phyloP scores from a whole-genome alignment of 495 filamentous ascomycete species.

The Pseudomonodictys pantanalensis region DNA sequence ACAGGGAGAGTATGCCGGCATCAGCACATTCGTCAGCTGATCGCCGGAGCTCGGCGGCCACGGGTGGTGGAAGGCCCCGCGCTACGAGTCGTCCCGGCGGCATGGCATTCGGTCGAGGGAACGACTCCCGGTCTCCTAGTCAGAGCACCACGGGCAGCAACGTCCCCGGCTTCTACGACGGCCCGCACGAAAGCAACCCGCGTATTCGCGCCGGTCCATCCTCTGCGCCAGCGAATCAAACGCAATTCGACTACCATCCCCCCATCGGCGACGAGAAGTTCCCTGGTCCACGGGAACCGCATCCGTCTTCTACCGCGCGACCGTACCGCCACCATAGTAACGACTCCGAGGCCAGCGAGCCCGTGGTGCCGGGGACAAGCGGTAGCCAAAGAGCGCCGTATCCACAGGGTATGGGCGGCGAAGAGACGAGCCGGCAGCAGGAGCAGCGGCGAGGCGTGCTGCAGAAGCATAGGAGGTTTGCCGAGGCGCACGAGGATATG shows the following conservation, averaged over 20 bases:
- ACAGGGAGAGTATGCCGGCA: slow-evolving; percentile 32
- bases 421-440: slow-evolving; percentile 12
- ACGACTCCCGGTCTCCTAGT: slow-evolving; percentile 39
- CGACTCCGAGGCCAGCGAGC: slow-evolving; percentile 29
- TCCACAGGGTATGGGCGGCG: slow-evolving; percentile 23
- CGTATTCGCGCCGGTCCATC: slow-evolving; percentile 12
- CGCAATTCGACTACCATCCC: slow-evolving; percentile 21
- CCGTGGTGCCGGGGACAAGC: slow-evolving; percentile 13
- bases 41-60: slow-evolving; percentile 49
- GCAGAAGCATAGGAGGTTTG: slow-evolving; percentile 82
- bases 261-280: slow-evolving; percentile 34
- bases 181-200: slow-evolving; percentile 24
- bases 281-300: slow-evolving; percentile 23
- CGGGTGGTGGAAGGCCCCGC: slow-evolving; percentile 20
- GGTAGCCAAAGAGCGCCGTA: slow-evolving; percentile 15
- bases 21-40: slow-evolving; percentile 21
- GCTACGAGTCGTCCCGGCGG: slow-evolving; percentile 24
- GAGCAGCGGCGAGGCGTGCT: slow-evolving; percentile 51
- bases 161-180: slow-evolving; percentile 40
- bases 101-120: slow-evolving; percentile 38
- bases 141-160: slow-evolving; percentile 41
- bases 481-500: slow-evolving; percentile 82
- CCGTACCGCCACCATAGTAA: slow-evolving; percentile 32
- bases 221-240: slow-evolving; percentile 25
- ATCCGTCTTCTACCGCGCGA: slow-evolving; percentile 6